Base-by-base conservation (phyloP, 495 filamentous ascomycete genomes). In the Mytilinidion resinicola region DNA sequence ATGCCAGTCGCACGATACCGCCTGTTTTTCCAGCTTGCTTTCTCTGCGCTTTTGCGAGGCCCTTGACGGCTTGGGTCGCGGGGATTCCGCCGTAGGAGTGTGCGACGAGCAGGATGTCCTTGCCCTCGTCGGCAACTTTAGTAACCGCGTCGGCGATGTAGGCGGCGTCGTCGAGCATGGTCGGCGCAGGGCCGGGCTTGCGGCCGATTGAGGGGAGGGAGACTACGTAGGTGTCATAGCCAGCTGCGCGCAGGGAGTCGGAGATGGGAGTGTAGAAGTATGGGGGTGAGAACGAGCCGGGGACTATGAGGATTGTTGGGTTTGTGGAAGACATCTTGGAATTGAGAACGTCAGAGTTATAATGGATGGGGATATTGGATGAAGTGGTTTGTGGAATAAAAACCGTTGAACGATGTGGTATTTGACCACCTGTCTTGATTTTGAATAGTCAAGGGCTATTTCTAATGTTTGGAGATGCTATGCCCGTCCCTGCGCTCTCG, bases 251-350 rank as follows among this genome's bases (percentile, higher is more conserved):
- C 15, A 77, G 33, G 8, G 55, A 49, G 4, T 61, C 46, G 37
- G 70, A 43, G 9, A 76, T 48, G 10, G 62, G 53, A 14, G 68
- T 51, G 55, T 74, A 78, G 35, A 67, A 17, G 3, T 46, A 43
- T 12, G 69, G 63, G n/a, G 50, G 55, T 1, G 51, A 63, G 57
- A 77, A 77, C 15, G 75, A 73, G 49, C 75, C 74, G 0, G 74
- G 68, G 15, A 73, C 63, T n/a, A 77, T 57, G 41, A 77, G 47
- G 17, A 77, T 68, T 9, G 68, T 65, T 0, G 72, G 75, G 38
- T 71, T 73, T 44, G 62, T 34, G 51, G 21, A 30, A 30, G 25
- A 30, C 25, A 30, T 30, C 2, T 2, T 6, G 25, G 25, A 30
- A 30, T 2, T 30, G 3, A 30, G 25, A 30, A 6, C 25, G 25